A percentile compares a stretch with the other conserved stretches of the same genome.
Conservation (phyloP, 345 rosid genomes). For the Melaleuca alternifolia region DNA sequence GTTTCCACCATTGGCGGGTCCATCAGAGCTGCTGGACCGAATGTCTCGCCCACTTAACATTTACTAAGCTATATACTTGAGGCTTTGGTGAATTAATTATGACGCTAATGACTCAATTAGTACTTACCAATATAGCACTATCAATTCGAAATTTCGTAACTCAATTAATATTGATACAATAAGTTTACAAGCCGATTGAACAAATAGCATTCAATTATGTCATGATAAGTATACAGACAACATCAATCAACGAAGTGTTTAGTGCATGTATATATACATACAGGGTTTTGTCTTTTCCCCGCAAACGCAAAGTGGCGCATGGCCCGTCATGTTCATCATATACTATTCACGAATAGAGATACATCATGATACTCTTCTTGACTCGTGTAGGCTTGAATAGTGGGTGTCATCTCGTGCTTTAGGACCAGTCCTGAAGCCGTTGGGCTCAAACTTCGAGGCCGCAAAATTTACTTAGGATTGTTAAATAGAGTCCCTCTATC, state of each 20-base stretch:
- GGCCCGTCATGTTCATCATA: background rate
- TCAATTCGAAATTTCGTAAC: too few relatives aligned
- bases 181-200: too few relatives aligned
- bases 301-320: background rate
- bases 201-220: background rate
- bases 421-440: background rate
- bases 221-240: background rate
- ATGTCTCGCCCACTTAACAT: background rate
- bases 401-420: background rate
- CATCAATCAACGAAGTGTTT: too few relatives aligned
- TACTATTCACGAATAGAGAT: background rate
- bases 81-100: background rate
- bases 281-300: background rate
- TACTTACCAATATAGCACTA: too few relatives aligned
- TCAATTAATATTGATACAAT: too few relatives aligned
- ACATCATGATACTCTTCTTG: background rate
- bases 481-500: background rate
- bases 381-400: too few relatives aligned
- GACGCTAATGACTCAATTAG: too few relatives aligned
- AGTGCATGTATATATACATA: too few relatives aligned
- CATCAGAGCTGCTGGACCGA: background rate
- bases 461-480: background rate
- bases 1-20: background rate
- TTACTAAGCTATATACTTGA: background rate
- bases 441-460: background rate